These are phyloP conservation scores for Auricularia sp. DNA, from an alignment of 768 basidiomycete species.

Conservation along the genomic window DNA sequence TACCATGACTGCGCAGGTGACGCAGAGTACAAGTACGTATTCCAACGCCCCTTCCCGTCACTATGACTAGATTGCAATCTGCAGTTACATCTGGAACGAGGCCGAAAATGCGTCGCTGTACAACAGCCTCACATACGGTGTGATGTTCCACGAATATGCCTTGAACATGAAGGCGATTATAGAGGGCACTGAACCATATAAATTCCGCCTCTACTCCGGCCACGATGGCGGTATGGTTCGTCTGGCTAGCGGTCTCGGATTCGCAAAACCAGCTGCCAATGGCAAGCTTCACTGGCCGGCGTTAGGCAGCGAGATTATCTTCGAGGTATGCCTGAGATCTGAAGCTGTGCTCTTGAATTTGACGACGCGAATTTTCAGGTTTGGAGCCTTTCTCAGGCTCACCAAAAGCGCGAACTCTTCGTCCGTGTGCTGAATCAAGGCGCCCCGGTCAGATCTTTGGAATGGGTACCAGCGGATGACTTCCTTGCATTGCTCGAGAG, in stretches of 20 bases:
- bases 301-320: slow-evolving; percentile 13
- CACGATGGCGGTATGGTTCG: slow-evolving; percentile 40
- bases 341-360: background rate
- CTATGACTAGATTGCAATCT: background rate
- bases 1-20: background rate
- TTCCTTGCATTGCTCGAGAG: slow-evolving; percentile 26
- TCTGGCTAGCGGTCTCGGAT: slow-evolving; percentile 32
- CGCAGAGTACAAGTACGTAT: background rate
- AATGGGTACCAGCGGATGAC: slow-evolving; percentile 26
- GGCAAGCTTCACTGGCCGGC: slow-evolving; percentile 31
- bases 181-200: slow-evolving; percentile 24
- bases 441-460: slow-evolving; percentile 25
- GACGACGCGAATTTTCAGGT: background rate
- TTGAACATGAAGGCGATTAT: slow-evolving; percentile 30
- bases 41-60: background rate
- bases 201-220: slow-evolving; percentile 34
- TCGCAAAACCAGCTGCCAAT: slow-evolving; percentile 20
- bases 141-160: slow-evolving; percentile 36
- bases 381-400: background rate
- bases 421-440: slow-evolving; percentile 39
- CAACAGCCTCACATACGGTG: slow-evolving; percentile 37
- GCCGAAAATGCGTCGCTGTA: slow-evolving; percentile 36
- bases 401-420: slow-evolving; percentile 15
- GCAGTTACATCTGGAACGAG: slow-evolving; percentile 41
- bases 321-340: slow-evolving; percentile 5